A percentile compares a stretch with the other conserved stretches of the same genome.
phyloP scores from a whole-genome alignment of 2,329 filamentous ascomycete species.

The Colletotrichum tamarilloi region DNA sequence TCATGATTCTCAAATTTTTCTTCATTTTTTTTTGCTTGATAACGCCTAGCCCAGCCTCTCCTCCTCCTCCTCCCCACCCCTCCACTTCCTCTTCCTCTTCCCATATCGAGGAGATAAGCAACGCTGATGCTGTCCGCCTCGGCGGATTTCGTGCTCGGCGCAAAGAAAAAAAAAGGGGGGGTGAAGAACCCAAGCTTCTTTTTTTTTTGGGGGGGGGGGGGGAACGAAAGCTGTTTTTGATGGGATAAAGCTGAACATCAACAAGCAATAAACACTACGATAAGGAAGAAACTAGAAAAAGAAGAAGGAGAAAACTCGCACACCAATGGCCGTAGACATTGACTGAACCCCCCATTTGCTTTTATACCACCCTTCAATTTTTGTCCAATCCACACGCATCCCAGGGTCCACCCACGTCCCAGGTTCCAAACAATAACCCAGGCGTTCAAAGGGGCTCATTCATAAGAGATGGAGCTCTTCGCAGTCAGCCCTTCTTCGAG shows the following conservation, averaged over 20 bases:
- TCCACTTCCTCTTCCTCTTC: background rate
- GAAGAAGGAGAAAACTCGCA: background rate
- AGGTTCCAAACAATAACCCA: background rate
- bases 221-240: no score
- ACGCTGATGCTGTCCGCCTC: constrained; percentile 35
- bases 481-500: constrained; percentile 22
- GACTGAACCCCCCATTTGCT: background rate
- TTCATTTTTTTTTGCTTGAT: background rate
- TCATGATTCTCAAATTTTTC: constrained; percentile 22
- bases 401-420: no score
- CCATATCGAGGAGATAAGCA: constrained; percentile 16
- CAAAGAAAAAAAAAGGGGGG: background rate
- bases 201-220: no score
- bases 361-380: background rate
- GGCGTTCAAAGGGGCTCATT: background rate
- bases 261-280: background rate
- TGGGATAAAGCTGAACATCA: background rate
- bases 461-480: background rate
- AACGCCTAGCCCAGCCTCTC: constrained; percentile 14
- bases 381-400: background rate
- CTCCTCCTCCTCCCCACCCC: background rate
- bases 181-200: no score
- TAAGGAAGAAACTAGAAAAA: background rate
- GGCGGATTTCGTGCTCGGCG: constrained; percentile 13
- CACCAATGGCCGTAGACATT: background rate